Conservation (phyloP, 2,329 filamentous ascomycete genomes). For the Immersiporthe knoxdaviesiana region DNA sequence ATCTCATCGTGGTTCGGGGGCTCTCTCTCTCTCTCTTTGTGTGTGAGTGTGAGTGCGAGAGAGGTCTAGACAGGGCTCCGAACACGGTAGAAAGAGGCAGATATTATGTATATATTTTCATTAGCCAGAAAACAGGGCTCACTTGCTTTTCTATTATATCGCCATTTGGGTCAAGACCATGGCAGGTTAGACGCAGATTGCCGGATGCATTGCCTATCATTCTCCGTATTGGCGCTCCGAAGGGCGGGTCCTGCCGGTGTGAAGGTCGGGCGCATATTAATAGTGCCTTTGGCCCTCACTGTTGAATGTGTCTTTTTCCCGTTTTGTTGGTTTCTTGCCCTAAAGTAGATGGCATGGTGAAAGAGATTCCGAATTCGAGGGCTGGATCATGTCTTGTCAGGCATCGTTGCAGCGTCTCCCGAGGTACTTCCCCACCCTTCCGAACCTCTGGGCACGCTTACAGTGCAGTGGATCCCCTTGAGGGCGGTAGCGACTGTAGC, state of each 20-base stretch:
- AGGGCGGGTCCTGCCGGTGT: background rate
- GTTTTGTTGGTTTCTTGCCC: background rate
- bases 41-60: no score
- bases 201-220: conserved; percentile 6
- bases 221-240: conserved; percentile 1
- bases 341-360: background rate
- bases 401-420: background rate
- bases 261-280: background rate
- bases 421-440: background rate
- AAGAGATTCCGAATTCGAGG: background rate
- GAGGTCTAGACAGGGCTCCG: background rate
- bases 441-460: background rate
- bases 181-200: background rate
- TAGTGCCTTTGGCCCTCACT: background rate
- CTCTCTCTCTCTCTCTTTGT: background rate
- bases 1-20: conserved; percentile 14
- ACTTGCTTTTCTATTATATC: background rate
- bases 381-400: no score
- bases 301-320: background rate
- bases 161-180: background rate
- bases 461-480: no score
- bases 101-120: background rate
- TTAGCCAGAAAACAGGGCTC: background rate
- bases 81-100: background rate
- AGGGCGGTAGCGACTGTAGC: background rate